These are phyloP conservation scores for Aureobasidium sp. DNA, from an alignment of 2,329 filamentous ascomycete genomes.

Conservation along the genomic window DNA sequence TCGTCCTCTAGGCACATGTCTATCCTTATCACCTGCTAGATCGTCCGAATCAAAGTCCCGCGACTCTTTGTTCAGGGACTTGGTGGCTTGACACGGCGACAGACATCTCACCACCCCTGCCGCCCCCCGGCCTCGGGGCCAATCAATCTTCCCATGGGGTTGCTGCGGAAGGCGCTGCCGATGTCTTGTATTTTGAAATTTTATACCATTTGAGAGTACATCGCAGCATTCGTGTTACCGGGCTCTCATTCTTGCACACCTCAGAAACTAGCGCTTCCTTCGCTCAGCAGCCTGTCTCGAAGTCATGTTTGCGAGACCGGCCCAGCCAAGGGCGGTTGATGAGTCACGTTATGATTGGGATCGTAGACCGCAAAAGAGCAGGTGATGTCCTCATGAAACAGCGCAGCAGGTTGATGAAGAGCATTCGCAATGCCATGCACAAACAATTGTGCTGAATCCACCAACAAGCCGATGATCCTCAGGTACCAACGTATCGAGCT, in stretches of 20 bases:
- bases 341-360: neutral
- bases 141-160: slow-evolving; percentile 7
- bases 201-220: neutral
- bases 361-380: neutral
- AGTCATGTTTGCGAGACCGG: neutral
- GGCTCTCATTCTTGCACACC: neutral
- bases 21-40: slow-evolving; percentile 14
- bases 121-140: slow-evolving; percentile 6
- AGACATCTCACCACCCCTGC: slow-evolving; percentile 15
- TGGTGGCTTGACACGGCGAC: slow-evolving; percentile 6
- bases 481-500: slow-evolving; percentile 15
- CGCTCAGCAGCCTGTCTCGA: neutral
- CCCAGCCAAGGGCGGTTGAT: neutral
- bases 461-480: slow-evolving; percentile 3
- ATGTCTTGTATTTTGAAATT: slow-evolving; percentile 13
- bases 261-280: slow-evolving; percentile 5
- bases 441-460: neutral
- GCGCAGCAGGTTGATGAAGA: neutral
- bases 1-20: neutral
- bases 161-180: neutral
- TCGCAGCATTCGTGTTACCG: slow-evolving; percentile 2
- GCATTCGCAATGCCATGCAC: neutral
- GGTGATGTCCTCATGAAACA: neutral
- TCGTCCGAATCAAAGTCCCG: slow-evolving; percentile 8
- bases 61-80: slow-evolving; percentile 1